Conservation (phyloP, 768 basidiomycete genomes). For the Suillus americanus region DNA sequence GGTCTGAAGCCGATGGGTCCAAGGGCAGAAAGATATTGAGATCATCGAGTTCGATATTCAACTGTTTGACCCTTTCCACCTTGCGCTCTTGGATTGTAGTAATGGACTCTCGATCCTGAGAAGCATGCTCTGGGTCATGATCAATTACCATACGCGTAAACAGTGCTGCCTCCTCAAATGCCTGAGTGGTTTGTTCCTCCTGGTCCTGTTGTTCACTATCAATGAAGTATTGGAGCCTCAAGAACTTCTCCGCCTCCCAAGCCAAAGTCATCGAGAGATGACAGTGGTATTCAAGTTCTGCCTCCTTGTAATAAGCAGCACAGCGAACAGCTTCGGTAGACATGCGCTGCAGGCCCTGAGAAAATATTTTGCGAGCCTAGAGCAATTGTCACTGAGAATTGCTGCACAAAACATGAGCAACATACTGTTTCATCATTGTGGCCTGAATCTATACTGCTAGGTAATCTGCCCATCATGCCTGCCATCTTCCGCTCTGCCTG, state of each 20-base stretch:
- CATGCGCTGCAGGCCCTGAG: background rate
- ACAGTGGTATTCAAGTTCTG: background rate
- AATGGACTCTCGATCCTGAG: no score
- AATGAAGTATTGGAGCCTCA: background rate
- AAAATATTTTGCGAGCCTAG: background rate
- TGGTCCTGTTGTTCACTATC: background rate
- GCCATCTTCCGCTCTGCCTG: background rate
- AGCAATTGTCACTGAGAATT: background rate
- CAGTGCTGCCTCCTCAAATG: background rate
- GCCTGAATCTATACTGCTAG: background rate
- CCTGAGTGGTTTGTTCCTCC: background rate
- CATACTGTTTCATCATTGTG: background rate
- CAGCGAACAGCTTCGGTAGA: background rate
- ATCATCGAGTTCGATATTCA: no score
- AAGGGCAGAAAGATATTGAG: no score
- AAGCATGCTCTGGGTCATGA: no score
- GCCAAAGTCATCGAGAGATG: background rate
- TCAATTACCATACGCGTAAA: no score
- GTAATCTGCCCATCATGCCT: background rate
- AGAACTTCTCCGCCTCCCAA: background rate
- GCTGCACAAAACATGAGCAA: background rate
- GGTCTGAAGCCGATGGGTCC: no score
- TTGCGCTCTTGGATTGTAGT: no score
- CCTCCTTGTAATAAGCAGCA: no score
- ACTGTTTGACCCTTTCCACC: no score